phyloP scores from a whole-genome alignment of 768 basidiomycete genomes.

The Pulveroboletus ravenelii region DNA sequence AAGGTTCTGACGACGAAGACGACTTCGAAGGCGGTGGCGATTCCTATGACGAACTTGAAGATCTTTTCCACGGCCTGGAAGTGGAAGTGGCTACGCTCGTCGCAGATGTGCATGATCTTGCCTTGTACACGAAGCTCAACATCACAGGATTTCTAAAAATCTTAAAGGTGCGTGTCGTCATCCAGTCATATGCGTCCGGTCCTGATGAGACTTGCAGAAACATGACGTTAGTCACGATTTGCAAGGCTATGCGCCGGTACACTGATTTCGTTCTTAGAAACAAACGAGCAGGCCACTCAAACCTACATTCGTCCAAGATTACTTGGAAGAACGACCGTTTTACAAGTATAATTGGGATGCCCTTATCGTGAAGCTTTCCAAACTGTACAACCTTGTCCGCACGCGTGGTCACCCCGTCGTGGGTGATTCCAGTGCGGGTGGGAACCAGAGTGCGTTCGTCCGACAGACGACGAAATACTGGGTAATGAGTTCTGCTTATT shows the following conservation, averaged over 20 bases:
- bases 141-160: constrained; percentile 99
- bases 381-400: constrained; percentile 90
- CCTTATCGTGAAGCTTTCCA: constrained; percentile 92
- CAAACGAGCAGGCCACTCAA: constrained; percentile 81
- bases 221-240: constrained; percentile 63
- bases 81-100: constrained; percentile 94
- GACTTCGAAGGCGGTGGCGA: constrained; percentile 44
- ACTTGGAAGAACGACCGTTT: constrained; percentile 91
- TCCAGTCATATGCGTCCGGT: neutral
- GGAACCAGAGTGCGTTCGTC: constrained; percentile 96
- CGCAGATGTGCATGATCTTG: constrained; percentile 87
- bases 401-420: constrained; percentile 92
- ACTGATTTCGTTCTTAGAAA: constrained; percentile 57
- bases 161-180: constrained; percentile 58
- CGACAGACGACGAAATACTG: constrained; percentile 99
- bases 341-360: constrained; percentile 97
- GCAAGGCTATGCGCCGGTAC: neutral
- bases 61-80: constrained; percentile 80
- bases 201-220: constrained; percentile 51
- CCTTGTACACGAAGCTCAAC: constrained; percentile 93
- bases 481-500: constrained; percentile 44
- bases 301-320: constrained; percentile 83
- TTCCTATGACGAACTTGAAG: constrained; percentile 74
- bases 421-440: constrained; percentile 92
- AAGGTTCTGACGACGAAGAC: constrained; percentile 61